These are phyloP conservation scores for Blakeslea trispora DNA, from an alignment of 371 early-diverging fungal genomes.

Conservation along the genomic window DNA sequence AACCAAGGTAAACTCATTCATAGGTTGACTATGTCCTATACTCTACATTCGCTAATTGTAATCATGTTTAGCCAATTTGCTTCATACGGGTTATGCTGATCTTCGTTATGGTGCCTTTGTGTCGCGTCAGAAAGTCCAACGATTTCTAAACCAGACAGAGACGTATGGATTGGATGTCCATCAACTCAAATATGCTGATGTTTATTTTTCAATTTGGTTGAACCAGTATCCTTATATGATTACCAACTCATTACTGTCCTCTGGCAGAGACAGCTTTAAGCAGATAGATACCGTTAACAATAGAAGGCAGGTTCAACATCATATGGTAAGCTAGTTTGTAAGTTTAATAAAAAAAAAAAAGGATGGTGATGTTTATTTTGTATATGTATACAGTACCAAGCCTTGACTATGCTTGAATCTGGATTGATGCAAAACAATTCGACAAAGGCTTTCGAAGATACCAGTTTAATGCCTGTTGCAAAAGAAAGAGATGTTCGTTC, in stretches of 20 bases:
- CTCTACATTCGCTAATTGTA: no score
- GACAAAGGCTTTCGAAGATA: conserved; percentile 4
- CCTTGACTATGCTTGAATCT: not conserved
- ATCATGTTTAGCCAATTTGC: conserved; percentile 44
- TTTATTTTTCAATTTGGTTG: conserved; percentile 60
- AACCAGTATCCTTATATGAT: conserved; percentile 66
- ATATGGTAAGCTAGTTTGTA: conserved; percentile 16
- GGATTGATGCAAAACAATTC: not conserved
- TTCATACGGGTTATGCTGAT: conserved; percentile 66
- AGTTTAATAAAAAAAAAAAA: not conserved
- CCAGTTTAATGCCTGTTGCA: conserved; percentile 6
- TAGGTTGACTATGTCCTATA: no score
- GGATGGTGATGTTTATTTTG: no score
- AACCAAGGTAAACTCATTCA: conserved; percentile 17
- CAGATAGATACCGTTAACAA: conserved; percentile 13
- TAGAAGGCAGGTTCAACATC: conserved; percentile 8
- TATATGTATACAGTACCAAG: not conserved
- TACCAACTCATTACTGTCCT: conserved; percentile 48
- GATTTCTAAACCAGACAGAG: conserved; percentile 51
- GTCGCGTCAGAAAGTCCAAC: conserved; percentile 48
- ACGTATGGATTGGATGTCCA: conserved; percentile 26
- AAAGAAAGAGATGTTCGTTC: conserved; percentile 33
- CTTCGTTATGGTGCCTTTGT: conserved; percentile 62
- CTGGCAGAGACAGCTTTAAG: conserved; percentile 14
- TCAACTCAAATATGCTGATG: conserved; percentile 45